Conservation (phyloP, 2,329 filamentous ascomycete species). For the Hansfordia pulvinata region DNA sequence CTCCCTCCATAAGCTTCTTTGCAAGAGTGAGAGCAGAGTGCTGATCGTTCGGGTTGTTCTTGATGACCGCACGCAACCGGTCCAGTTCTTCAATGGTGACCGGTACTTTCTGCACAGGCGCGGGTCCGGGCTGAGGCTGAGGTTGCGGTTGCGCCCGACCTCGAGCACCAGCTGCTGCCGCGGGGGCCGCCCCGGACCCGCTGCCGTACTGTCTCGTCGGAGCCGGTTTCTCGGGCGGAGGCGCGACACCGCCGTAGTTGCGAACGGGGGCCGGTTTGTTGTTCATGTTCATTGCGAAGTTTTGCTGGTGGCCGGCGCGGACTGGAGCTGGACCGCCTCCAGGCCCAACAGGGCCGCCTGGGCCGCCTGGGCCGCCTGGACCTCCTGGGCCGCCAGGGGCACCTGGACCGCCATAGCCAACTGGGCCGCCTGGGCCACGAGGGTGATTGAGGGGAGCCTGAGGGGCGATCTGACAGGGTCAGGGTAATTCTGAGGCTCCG, state of each 20-base stretch:
- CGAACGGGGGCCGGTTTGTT: slow-evolving; percentile 45
- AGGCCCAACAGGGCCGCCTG: too few relatives aligned
- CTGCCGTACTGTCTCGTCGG: slow-evolving; percentile 43
- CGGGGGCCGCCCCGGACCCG: slow-evolving; percentile 36
- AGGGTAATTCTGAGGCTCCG: too few relatives aligned
- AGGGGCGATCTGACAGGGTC: too few relatives aligned
- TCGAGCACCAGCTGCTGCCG: slow-evolving; percentile 16
- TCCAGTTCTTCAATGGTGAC: slow-evolving; percentile 74
- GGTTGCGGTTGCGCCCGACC: slow-evolving; percentile 23
- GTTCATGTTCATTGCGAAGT: slow-evolving; percentile 39
- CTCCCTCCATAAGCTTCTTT: slow-evolving; percentile 76
- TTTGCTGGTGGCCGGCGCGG: slow-evolving; percentile 46
- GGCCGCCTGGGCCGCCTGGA: too few relatives aligned
- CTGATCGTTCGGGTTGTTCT: slow-evolving; percentile 59
- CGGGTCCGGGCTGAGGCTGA: slow-evolving; percentile 15
- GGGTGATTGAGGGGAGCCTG: slow-evolving; percentile 1
- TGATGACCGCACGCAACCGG: slow-evolving; percentile 53
- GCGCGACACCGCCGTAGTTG: slow-evolving; percentile 37
- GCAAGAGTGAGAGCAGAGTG: slow-evolving; percentile 59
- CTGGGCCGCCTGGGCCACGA: too few relatives aligned
- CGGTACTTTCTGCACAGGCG: slow-evolving; percentile 27
- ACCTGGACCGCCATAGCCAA: too few relatives aligned
- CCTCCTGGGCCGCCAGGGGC: too few relatives aligned
- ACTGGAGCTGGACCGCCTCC: slow-evolving; percentile 51
- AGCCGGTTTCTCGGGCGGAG: slow-evolving; percentile 39